A percentile compares a stretch with the other conserved stretches of the same genome.
These are phyloP conservation scores for Calonectria pseudoreteaudii DNA, from an alignment of 2,329 filamentous ascomycete species.

Conservation along the genomic window DNA sequence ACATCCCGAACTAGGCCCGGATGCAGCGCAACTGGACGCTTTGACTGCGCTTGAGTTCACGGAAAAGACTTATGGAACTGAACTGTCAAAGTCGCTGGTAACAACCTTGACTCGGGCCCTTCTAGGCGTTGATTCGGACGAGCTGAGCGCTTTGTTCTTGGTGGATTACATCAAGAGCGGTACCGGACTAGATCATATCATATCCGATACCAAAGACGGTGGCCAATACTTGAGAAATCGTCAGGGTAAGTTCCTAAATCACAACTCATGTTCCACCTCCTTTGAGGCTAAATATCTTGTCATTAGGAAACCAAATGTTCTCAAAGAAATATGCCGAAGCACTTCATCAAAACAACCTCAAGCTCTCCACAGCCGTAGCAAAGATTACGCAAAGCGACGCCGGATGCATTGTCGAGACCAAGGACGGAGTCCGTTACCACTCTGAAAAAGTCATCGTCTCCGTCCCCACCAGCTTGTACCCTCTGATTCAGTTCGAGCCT, in stretches of 20 bases:
- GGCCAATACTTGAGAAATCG: constrained; percentile 40
- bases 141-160: constrained; percentile 15
- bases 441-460: constrained; percentile 42
- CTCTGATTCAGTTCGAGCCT: constrained; percentile 38
- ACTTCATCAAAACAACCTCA: background rate
- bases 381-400: background rate
- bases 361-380: background rate
- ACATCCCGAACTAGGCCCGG: background rate
- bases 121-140: background rate
- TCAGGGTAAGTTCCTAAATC: constrained; percentile 28
- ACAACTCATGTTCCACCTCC: background rate
- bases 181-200: constrained; percentile 33
- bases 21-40: background rate
- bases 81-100: background rate
- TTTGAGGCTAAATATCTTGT: background rate
- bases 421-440: constrained; percentile 23
- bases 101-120: background rate
- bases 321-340: background rate
- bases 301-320: background rate
- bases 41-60: background rate
- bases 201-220: constrained; percentile 33
- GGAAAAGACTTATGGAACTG: background rate
- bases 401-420: constrained; percentile 29
- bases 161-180: constrained; percentile 36
- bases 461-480: constrained; percentile 40